Conservation (phyloP, 1,284 basidiomycete genomes). For the Baeospora myosura region DNA sequence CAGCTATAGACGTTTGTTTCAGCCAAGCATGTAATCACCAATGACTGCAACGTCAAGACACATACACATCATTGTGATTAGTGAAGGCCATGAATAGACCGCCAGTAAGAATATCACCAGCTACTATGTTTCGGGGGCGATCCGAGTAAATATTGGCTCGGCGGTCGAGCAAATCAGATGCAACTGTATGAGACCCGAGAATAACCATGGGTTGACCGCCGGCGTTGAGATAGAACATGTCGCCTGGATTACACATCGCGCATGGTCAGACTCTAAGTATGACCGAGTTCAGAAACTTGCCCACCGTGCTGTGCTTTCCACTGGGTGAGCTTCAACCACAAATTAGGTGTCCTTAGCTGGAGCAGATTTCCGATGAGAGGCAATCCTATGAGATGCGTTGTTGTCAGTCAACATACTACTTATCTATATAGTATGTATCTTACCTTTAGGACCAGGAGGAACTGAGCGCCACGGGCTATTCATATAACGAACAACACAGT, state of each 20-base stretch:
- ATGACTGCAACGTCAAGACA: background rate
- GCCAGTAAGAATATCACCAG: slow-evolving; percentile 9
- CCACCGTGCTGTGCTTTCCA: slow-evolving; percentile 17
- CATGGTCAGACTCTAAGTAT: background rate
- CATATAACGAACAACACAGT: background rate
- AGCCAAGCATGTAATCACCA: background rate
- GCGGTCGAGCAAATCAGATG: slow-evolving; percentile 18
- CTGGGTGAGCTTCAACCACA: slow-evolving; percentile 16
- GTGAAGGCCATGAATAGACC: slow-evolving; percentile 9
- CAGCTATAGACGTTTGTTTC: background rate
- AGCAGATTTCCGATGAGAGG: slow-evolving; percentile 20
- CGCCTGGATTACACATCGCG: slow-evolving; percentile 11
- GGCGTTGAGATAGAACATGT: slow-evolving; percentile 16
- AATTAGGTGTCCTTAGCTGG: slow-evolving; percentile 12
- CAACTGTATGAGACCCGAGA: slow-evolving; percentile 14
- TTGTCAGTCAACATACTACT: too few species aligned
- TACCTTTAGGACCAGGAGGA: slow-evolving; percentile 17
- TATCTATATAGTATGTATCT: too few species aligned
- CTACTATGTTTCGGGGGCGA: slow-evolving; percentile 15
- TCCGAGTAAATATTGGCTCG: slow-evolving; percentile 19
- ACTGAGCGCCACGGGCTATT: background rate
- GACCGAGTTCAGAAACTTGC: slow-evolving; percentile 2
- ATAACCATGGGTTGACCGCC: slow-evolving; percentile 15
- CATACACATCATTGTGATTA: slow-evolving; percentile 7
- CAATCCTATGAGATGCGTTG: too few species aligned